These are phyloP conservation scores for Sclerotinia minor DNA, from an alignment of 2,329 filamentous ascomycete genomes.

Conservation along the genomic window DNA sequence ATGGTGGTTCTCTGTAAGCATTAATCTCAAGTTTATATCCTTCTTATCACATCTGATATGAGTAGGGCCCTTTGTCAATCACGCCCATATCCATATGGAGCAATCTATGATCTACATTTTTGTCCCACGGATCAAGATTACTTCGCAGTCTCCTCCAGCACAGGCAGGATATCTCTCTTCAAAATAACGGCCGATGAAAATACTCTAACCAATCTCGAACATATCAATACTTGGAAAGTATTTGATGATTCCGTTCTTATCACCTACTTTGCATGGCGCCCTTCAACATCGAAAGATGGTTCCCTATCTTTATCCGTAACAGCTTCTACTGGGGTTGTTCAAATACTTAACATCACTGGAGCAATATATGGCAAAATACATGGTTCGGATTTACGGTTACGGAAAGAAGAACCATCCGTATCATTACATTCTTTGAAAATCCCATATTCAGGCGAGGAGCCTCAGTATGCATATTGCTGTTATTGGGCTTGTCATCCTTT, in stretches of 20 bases:
- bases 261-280: conserved; percentile 32
- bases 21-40: background rate
- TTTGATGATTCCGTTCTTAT: conserved; percentile 43
- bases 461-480: conserved; percentile 25
- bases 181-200: conserved; percentile 43
- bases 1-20: conserved; percentile 21
- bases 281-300: conserved; percentile 5
- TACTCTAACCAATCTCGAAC: conserved; percentile 38
- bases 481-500: conserved; percentile 18
- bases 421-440: conserved; percentile 21
- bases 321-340: conserved; percentile 22
- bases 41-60: conserved; percentile 26
- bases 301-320: conserved; percentile 15
- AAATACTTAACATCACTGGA: conserved; percentile 18
- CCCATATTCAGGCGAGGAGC: conserved; percentile 22
- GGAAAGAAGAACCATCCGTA: conserved; percentile 19
- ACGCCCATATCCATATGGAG: conserved; percentile 60
- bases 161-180: conserved; percentile 68
- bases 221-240: conserved; percentile 50
- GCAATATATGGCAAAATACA: conserved; percentile 14
- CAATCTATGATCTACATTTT: conserved; percentile 85
- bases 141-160: conserved; percentile 77
- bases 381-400: conserved; percentile 1
- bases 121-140: conserved; percentile 57
- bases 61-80: conserved; percentile 59